Base-by-base conservation (phyloP, 441 rosid genomes). In the Cnidoscolus chayamansa region DNA sequence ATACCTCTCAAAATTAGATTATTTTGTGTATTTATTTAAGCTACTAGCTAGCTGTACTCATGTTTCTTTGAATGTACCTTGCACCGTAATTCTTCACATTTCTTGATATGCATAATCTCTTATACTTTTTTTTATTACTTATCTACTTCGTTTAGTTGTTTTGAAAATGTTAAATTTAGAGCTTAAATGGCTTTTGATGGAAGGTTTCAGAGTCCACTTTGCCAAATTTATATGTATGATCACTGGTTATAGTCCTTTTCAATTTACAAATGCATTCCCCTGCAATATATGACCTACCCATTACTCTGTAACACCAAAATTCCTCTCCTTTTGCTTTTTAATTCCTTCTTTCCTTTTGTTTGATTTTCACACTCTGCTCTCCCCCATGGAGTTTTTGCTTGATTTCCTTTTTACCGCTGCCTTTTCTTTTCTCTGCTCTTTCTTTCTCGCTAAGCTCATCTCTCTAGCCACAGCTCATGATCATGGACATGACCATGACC, bases 331-430 rank as follows among this genome's bases (percentile, higher is more conserved):
- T 47, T n/a, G 25, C 25, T 25, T 25, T 25, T 25, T 25, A 25
- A 25, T 25, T 25, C 25, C 25, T 25, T 25, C 25, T 54, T 35
- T 70, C 49, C 37, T 9, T 49, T 20, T 17, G 1, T 62, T 48
- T 59, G 61, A 5, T 20, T 31, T 15, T 20, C 19, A 48, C 2
- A 4, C 1, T 60, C 1, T 17, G 12, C 20, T 20, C 30, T 32
- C 3, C 35, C 31, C 47, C 68, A 83, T 83, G 84, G 77, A 75
- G 45, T 31, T 74, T 35, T 65, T 78, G 45, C 63, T 78, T 74
- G 79, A 70, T 37, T 65, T 76, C 13, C 6, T 70, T 51, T 65
- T 68, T 0, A 60, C 76, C 13, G 15, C 75, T 71, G 57, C 53
- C 17, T 6, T 80, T 60, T 74, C 75, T 47, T n/a, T 79, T 35